phyloP scores from a whole-genome alignment of 1,284 basidiomycete genomes.

The Ustilago shanxiensis region DNA sequence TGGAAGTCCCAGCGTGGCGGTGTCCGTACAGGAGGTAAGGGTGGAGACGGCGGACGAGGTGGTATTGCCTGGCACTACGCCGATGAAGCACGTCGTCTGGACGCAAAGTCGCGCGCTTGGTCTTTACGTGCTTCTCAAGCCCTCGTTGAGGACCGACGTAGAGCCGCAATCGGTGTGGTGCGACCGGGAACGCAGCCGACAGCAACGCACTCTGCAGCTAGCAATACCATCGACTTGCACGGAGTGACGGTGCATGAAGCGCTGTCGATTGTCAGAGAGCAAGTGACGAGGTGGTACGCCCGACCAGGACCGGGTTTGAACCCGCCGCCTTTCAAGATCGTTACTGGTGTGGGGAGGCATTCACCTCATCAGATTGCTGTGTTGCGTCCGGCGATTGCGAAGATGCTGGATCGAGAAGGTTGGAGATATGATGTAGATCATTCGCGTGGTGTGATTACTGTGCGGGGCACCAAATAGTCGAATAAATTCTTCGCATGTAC shows the following conservation, averaged over 20 bases:
- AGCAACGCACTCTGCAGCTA: constrained; percentile 18
- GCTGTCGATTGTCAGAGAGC: constrained; percentile 66
- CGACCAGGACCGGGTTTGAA: constrained; percentile 24
- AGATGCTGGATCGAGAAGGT: constrained; percentile 67
- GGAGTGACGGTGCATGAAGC: constrained; percentile 69
- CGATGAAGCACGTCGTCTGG: constrained; percentile 68
- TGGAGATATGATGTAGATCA: constrained; percentile 63
- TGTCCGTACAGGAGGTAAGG: constrained; percentile 36
- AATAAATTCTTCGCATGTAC: neutral
- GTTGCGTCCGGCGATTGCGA: constrained; percentile 67
- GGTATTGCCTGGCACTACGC: constrained; percentile 66
- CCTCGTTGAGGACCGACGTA: constrained; percentile 65
- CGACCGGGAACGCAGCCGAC: constrained; percentile 12
- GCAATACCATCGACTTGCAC: constrained; percentile 68
- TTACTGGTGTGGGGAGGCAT: constrained; percentile 70
- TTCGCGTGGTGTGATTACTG: constrained; percentile 42
- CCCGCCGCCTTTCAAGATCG: constrained; percentile 64
- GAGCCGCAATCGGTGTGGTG: constrained; percentile 35
- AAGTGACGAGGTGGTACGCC: constrained; percentile 64
- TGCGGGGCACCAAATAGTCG: constrained; percentile 43
- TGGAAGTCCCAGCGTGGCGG: constrained; percentile 49
- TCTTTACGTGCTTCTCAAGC: constrained; percentile 65
- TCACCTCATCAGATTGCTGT: constrained; percentile 67
- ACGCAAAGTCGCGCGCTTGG: constrained; percentile 68
- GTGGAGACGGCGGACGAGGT: constrained; percentile 35